Base-by-base conservation (phyloP, 2,329 filamentous ascomycete species). In the Aspergillus neotritici region DNA sequence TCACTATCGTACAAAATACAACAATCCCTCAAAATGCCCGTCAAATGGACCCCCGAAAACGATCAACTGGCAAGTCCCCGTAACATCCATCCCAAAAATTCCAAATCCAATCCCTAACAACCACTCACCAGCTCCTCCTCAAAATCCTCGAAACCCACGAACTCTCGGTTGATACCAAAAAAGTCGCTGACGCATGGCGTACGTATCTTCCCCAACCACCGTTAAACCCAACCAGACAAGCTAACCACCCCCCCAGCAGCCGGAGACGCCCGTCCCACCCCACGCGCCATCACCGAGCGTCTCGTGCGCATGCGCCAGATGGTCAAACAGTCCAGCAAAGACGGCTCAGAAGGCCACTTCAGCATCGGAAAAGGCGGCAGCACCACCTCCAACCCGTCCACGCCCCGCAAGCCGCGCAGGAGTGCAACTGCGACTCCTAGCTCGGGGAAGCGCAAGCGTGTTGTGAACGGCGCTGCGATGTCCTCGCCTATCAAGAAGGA, bases 101-200 rank as follows among this genome's bases (percentile, higher is more conserved):
- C 15, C 17, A 12, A 11, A 11, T 30, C 5, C 36, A 36, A 34
- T 8, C 21, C 9, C 7, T 25, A 32, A 42, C 14, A 15, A 9
- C 29, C 11, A 46, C 37, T 12, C 8, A 21, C 13, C 35, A 70
- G 67, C 60, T 71, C 5, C 55, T 71, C 0, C 45, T 68, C 1
- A 69, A 67, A 28, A 66, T 70, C 21, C 49, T 71, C 1, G 63
- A 69, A 37, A 67, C 62, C 9, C 65, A 67, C 16, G 51, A 66
- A 0, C 25, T 71, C 3, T 55, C 41, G 4, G 55, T 69, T 6
- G 62, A 70, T 43, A 49, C 53, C 10, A 60, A 56, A 14, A 58
- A 54, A 6, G 57, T 70, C 4, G 58, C 66, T 2, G 58, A 54
- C 4, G 58, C 61, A 17, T 71, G 68, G 68, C 64, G 66, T 69